Percentiles rank a stretch among this genome's conserved stretches.
Conservation (phyloP, 2,329 filamentous ascomycete genomes). For the Colletotrichum sp. region DNA sequence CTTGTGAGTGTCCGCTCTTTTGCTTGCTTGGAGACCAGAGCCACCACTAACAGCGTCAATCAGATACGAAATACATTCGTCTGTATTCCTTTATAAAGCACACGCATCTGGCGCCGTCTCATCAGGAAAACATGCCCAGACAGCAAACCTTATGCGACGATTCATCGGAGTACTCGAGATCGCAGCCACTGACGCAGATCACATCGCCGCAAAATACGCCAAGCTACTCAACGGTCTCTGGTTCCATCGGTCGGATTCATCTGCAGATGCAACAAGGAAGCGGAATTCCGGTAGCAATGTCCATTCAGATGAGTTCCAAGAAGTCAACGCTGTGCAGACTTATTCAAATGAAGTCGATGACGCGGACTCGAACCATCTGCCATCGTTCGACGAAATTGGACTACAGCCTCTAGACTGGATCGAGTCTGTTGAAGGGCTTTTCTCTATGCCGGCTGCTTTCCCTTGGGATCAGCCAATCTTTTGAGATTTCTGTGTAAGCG, state of each 20-base stretch:
- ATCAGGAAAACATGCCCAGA: neutral
- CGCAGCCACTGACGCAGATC: neutral
- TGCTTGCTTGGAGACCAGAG: neutral
- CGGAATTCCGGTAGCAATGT: neutral
- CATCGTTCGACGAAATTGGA: neutral
- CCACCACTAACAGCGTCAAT: neutral
- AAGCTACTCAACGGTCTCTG: neutral
- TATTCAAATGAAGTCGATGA: neutral
- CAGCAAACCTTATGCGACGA: neutral
- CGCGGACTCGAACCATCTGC: neutral
- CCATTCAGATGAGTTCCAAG: neutral
- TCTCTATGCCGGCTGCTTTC: neutral
- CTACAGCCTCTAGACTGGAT: neutral
- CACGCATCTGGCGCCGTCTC: neutral
- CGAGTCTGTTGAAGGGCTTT: neutral
- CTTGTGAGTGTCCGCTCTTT: slow-evolving; percentile 45
- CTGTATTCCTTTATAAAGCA: slow-evolving; percentile 67
- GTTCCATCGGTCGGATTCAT: neutral
- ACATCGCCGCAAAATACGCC: neutral
- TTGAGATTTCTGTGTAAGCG: neutral
- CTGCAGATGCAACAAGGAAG: neutral
- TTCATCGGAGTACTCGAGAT: neutral
- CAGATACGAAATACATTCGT: slow-evolving; percentile 56
- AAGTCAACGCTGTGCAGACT: neutral
- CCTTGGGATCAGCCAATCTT: neutral